Percentiles rank a stretch among this genome's conserved stretches.
These are phyloP conservation scores for Alliaria petiolata DNA, from an alignment of 345 rosid genomes.

Conservation along the genomic window DNA sequence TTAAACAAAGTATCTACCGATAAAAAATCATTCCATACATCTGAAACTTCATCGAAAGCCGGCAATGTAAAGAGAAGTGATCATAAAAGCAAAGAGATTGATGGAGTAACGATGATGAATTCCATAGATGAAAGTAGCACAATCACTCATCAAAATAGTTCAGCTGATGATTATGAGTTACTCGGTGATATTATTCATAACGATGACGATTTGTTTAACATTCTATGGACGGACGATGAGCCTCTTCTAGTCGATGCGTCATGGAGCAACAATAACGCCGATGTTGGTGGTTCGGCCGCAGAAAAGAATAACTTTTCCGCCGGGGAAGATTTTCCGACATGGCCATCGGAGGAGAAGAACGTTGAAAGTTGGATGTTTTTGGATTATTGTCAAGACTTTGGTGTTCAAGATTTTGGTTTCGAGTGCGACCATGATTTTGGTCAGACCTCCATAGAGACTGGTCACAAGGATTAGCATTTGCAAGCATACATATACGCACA, in stretches of 20 bases:
- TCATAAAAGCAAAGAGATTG: not conserved
- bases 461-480: not conserved
- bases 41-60: not conserved
- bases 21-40: not conserved
- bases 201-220: conserved; percentile 48
- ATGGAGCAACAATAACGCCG: conserved; percentile 9
- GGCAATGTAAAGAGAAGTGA: not conserved
- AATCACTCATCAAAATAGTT: conserved; percentile 9
- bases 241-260: conserved; percentile 25
- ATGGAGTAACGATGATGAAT: not conserved
- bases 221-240: conserved; percentile 55
- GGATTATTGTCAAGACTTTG: conserved; percentile 64
- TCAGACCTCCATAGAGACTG: not conserved
- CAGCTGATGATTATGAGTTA: conserved; percentile 22
- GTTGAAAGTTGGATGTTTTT: conserved; percentile 11
- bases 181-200: conserved; percentile 44
- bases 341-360: conserved; percentile 20
- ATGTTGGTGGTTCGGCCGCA: not conserved
- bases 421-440: conserved; percentile 33
- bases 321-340: conserved; percentile 6
- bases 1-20: not conserved
- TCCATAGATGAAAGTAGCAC: conserved; percentile 13
- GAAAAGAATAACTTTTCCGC: not conserved
- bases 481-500: not conserved
- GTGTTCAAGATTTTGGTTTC: conserved; percentile 68